Percentiles rank a stretch among this genome's conserved stretches.
Conservation (phyloP, 2,329 filamentous ascomycete genomes). For the Immersiporthe knoxdaviesiana region DNA sequence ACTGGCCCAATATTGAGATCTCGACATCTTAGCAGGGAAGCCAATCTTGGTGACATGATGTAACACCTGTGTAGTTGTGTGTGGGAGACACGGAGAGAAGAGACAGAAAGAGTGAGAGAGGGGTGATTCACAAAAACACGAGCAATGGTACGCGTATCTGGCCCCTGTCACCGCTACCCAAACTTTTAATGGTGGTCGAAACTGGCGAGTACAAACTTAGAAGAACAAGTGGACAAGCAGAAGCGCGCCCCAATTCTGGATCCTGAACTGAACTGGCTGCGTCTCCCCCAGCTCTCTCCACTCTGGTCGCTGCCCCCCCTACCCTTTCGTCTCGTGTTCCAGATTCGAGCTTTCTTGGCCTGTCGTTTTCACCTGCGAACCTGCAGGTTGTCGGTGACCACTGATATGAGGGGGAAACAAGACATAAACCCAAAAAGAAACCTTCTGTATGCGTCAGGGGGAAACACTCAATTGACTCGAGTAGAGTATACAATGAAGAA, state of each 20-base stretch:
- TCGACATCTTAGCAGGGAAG: neutral
- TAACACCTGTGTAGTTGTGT: neutral
- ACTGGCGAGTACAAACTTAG: neutral
- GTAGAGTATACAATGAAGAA: neutral
- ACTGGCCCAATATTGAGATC: neutral
- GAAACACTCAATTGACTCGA: neutral
- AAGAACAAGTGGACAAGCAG: neutral
- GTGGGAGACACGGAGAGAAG: neutral
- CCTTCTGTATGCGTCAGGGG: neutral
- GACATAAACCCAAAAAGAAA: neutral
- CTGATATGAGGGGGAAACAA: neutral
- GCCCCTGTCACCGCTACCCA: neutral
- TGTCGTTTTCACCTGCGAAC: neutral
- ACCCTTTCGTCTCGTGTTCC: conserved; percentile 14
- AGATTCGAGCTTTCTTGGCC: conserved; percentile 2
- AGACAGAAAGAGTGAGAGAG: neutral
- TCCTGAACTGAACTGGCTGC: neutral
- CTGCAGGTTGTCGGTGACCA: neutral
- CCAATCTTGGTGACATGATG: neutral
- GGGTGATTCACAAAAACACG: neutral
- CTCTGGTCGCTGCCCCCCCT: neutral
- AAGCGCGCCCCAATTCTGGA: neutral
- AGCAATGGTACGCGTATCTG: neutral
- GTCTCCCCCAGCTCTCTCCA: neutral
- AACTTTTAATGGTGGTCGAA: neutral